Conservation (phyloP, 257 asterid genomes). For the Fraxinus americana region DNA sequence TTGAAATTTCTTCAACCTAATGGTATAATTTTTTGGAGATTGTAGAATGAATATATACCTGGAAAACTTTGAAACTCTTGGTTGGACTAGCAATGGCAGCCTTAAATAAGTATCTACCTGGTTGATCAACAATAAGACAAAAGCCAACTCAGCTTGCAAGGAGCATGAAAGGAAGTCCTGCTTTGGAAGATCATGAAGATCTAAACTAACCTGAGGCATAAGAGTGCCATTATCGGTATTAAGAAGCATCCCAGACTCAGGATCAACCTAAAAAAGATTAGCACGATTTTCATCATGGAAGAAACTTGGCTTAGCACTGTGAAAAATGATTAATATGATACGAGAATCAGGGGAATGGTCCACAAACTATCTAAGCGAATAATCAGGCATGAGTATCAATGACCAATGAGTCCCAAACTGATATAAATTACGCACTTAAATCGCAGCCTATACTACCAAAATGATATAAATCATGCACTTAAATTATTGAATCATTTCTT, state of each 20-base stretch:
- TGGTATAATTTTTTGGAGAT: too few species aligned
- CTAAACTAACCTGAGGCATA: slow-evolving; percentile 69
- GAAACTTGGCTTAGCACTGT: slow-evolving; percentile 91
- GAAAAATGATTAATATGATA: slow-evolving; percentile 11
- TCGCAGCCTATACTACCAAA: too few species aligned
- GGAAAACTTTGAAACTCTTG: too few species aligned
- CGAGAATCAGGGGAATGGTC: slow-evolving; percentile 24
- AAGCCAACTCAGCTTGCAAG: too few species aligned
- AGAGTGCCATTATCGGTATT: slow-evolving; percentile 82
- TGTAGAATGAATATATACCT: too few species aligned
- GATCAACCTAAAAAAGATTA: neutral
- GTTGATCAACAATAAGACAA: too few species aligned
- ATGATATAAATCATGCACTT: slow-evolving; percentile 4
- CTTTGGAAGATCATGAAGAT: slow-evolving; percentile 14
- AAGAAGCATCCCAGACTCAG: too few species aligned
- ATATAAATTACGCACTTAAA: too few species aligned
- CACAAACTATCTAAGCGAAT: slow-evolving; percentile 11
- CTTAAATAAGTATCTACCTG: too few species aligned
- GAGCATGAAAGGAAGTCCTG: too few species aligned
- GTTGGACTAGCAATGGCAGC: too few species aligned
- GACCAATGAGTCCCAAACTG: neutral
- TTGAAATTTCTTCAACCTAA: too few species aligned
- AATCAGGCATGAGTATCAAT: slow-evolving; percentile 16
- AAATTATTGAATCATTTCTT: neutral
- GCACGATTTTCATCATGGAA: slow-evolving; percentile 85